Conservation (phyloP, 164 flowering plant genomes). For the Kalanchoe fedtschenkoi region DNA sequence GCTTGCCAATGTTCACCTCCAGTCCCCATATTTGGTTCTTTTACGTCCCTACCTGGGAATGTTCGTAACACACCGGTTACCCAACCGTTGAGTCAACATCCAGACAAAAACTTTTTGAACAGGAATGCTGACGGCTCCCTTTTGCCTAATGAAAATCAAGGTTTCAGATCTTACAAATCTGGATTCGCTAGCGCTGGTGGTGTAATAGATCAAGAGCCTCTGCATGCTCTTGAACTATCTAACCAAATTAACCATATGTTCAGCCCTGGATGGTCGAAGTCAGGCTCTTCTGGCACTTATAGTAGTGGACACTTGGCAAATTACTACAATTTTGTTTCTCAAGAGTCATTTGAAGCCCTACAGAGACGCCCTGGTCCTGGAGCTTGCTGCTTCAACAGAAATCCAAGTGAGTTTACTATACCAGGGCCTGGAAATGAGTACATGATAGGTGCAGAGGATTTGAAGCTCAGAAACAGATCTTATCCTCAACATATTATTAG, state of each 20-base stretch:
- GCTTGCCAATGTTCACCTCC: slow-evolving; percentile 16
- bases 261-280: slow-evolving; percentile 11
- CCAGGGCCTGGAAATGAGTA: slow-evolving; percentile 47
- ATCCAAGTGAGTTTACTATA: slow-evolving; percentile 69
- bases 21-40: slow-evolving; percentile 13
- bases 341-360: slow-evolving; percentile 11
- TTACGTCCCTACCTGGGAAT: slow-evolving; percentile 17
- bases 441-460: slow-evolving; percentile 39
- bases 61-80: slow-evolving; percentile 11
- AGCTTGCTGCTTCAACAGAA: slow-evolving; percentile 48
- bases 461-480: slow-evolving; percentile 18
- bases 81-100: slow-evolving; percentile 11
- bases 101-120: slow-evolving; percentile 14
- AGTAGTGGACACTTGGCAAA: slow-evolving; percentile 9
- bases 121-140: slow-evolving; percentile 16
- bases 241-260: slow-evolving; percentile 12
- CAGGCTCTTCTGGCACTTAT: slow-evolving; percentile 9
- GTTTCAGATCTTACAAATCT: slow-evolving; percentile 16
- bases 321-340: slow-evolving; percentile 11
- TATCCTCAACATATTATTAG: neutral
- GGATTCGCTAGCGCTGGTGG: slow-evolving; percentile 12
- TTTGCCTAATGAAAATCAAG: slow-evolving; percentile 11
- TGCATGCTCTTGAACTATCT: neutral
- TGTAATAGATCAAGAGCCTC: slow-evolving; percentile 9
- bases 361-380: slow-evolving; percentile 11